Conservation (phyloP, 2,329 filamentous ascomycete species). For the Fusarium sp. region DNA sequence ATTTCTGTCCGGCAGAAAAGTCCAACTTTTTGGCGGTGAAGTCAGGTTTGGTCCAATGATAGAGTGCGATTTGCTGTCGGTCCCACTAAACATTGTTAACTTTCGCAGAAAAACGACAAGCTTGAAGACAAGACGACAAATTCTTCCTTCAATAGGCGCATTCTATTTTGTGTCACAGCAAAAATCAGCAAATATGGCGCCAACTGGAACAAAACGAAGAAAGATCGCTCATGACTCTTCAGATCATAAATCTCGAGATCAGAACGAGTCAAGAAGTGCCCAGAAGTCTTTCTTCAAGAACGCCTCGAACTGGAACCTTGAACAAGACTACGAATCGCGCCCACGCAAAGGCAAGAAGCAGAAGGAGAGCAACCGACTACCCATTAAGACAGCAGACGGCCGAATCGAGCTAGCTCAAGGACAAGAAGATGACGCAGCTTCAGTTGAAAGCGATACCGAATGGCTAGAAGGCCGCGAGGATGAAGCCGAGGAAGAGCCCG, state of each 20-base stretch:
- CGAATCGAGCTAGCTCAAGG: constrained; percentile 71
- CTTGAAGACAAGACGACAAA: constrained; percentile 31
- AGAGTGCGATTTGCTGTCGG: background rate
- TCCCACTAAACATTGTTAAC: constrained; percentile 17
- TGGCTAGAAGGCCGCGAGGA: constrained; percentile 74
- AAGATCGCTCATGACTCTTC: constrained; percentile 67
- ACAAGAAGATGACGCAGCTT: constrained; percentile 70
- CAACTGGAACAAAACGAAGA: constrained; percentile 66
- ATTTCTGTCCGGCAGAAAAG: constrained; percentile 42
- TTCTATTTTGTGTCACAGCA: constrained; percentile 21
- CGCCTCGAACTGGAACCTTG: constrained; percentile 87
- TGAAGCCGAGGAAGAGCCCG: constrained; percentile 60
- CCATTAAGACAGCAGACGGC: constrained; percentile 88
- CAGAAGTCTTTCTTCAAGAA: constrained; percentile 77
- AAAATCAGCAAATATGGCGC: constrained; percentile 56
- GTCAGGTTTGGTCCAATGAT: background rate
- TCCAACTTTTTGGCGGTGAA: constrained; percentile 55
- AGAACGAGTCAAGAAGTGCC: constrained; percentile 54
- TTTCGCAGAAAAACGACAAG: constrained; percentile 35
- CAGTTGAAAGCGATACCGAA: constrained; percentile 68
- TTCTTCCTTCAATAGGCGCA: constrained; percentile 27
- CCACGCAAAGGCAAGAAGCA: constrained; percentile 84
- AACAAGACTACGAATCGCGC: constrained; percentile 88
- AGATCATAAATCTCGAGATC: constrained; percentile 58
- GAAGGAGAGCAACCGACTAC: constrained; percentile 79